Base-by-base conservation (phyloP, 2,329 filamentous ascomycete species). In the Aureobasidium sp. region DNA sequence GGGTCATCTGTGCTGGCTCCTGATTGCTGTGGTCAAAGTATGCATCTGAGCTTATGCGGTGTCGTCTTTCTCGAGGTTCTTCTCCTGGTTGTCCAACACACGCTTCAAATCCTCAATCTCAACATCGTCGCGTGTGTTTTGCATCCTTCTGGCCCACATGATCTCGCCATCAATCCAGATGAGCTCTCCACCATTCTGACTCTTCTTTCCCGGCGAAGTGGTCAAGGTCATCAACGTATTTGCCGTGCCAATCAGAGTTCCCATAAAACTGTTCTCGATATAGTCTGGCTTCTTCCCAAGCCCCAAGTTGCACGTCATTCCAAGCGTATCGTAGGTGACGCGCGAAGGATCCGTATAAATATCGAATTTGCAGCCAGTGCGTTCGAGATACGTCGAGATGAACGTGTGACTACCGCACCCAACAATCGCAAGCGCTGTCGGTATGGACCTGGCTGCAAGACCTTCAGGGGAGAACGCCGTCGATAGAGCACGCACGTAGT, bases 141-240 rank as follows among this genome's bases (percentile, higher is more conserved):
- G 63, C 74, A 76, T 75, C 15, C 71, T 62, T 52, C 71, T 68
- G 31, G 69, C 70, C 70, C 71, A 76, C 41, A 68, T 67, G 36
- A 75, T 53, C 58, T 68, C 63, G 1, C 71, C 71, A 20, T 68
- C 66, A 47, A 72, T 66, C 64, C 74, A 75, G 49, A 76, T 45
- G 60, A 70, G 74, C 62, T 76, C 74, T 22, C 74, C 74, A 8
- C 74, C 74, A 45, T 75, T 72, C 68, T 74, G 71, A 11, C 64
- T 64, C 47, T 56, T 62, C 61, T 67, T 68, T 39, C 62, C 48
- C 22, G 65, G 66, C 39, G 65, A 62, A 57, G 42, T 65, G n/a
- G 69, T 29, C 59, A 66, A 68, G 25, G 67, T 69, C 52, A 64
- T 67, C 56, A 67, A 63, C 22, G 66, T 69, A 39, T 64, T 64